phyloP scores from a whole-genome alignment of 345 rosid species.

The Acer campestre region DNA sequence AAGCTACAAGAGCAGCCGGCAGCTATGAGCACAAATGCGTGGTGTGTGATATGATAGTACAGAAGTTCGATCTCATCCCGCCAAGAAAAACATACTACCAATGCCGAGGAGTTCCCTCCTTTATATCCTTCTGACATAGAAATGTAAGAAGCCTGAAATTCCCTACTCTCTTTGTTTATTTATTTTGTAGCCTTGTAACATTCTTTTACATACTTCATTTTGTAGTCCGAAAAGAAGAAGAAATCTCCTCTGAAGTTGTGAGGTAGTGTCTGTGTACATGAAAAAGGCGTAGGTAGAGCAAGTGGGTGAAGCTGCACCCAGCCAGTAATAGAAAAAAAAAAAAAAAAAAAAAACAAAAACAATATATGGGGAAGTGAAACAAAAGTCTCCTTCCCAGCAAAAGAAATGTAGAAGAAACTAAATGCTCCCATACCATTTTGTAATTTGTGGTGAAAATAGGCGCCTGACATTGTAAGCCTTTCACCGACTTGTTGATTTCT shows the following conservation, averaged over 20 bases:
- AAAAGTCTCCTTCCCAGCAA: not conserved
- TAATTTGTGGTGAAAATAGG: slow-evolving; percentile 8
- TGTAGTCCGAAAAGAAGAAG: not conserved
- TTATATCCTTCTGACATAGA: not conserved
- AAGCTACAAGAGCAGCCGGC: slow-evolving; percentile 32
- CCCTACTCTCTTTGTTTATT: not conserved
- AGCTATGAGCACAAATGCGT: slow-evolving; percentile 63
- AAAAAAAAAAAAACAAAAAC: too few relatives aligned
- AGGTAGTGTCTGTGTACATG: not conserved
- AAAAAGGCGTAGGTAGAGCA: not conserved
- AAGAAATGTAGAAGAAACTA: not conserved
- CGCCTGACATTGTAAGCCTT: slow-evolving; percentile 16
- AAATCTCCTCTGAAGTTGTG: not conserved
- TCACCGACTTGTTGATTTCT: slow-evolving; percentile 4
- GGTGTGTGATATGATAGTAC: slow-evolving; percentile 63
- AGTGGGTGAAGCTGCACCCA: not conserved
- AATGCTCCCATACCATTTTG: not conserved
- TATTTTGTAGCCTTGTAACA: not conserved
- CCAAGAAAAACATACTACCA: slow-evolving; percentile 13
- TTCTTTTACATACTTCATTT: not conserved
- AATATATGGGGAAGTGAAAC: not conserved
- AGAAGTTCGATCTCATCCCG: slow-evolving; percentile 36
- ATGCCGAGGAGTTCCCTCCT: slow-evolving; percentile 22
- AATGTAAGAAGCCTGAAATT: slow-evolving; percentile 6
- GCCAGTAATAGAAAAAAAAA: not conserved